Evolutionary conservation across 495 filamentous ascomycete species (phyloP).

Genomic region (Thermothielavioides terrestris): DNA sequence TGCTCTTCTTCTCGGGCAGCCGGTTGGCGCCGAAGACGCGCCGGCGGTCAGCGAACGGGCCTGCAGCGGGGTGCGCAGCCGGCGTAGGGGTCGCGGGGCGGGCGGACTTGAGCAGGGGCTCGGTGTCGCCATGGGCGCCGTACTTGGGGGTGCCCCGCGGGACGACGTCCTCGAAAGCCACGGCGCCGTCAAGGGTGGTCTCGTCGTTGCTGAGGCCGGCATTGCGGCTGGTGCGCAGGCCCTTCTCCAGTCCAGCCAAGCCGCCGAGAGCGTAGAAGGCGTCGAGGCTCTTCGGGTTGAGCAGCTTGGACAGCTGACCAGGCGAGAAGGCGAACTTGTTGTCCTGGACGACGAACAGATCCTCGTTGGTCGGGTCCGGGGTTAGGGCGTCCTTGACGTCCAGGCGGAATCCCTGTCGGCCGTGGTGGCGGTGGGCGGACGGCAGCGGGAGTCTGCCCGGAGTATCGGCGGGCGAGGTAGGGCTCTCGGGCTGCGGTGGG

Average conservation of each 20-base stretch:
- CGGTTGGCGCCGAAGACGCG: slow-evolving; percentile 61
- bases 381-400: slow-evolving; percentile 4
- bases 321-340: slow-evolving; percentile 63
- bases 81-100: slow-evolving; percentile 6
- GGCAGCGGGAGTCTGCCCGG: not conserved
- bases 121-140: slow-evolving; percentile 20
- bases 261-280: slow-evolving; percentile 63
- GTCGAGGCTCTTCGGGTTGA: slow-evolving; percentile 62
- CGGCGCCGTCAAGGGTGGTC: slow-evolving; percentile 42
- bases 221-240: slow-evolving; percentile 53
- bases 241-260: slow-evolving; percentile 53
- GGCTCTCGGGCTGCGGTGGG: slow-evolving; percentile 2
- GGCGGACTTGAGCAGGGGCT: slow-evolving; percentile 14
- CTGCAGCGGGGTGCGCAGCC: slow-evolving; percentile 3
- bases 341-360: slow-evolving; percentile 56
- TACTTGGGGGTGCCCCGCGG: slow-evolving; percentile 27
- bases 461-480: not conserved
- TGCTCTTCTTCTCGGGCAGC: slow-evolving; percentile 65
- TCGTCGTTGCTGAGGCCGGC: slow-evolving; percentile 61
- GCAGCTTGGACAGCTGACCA: slow-evolving; percentile 61
- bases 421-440: not conserved
- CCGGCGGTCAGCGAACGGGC: slow-evolving; percentile 53
- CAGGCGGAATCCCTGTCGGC: slow-evolving; percentile 1
- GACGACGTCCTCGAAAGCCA: slow-evolving; percentile 50
- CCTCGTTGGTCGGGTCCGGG: slow-evolving; percentile 19